Base-by-base conservation (phyloP, 495 filamentous ascomycete genomes). In the Neurospora sp. region DNA sequence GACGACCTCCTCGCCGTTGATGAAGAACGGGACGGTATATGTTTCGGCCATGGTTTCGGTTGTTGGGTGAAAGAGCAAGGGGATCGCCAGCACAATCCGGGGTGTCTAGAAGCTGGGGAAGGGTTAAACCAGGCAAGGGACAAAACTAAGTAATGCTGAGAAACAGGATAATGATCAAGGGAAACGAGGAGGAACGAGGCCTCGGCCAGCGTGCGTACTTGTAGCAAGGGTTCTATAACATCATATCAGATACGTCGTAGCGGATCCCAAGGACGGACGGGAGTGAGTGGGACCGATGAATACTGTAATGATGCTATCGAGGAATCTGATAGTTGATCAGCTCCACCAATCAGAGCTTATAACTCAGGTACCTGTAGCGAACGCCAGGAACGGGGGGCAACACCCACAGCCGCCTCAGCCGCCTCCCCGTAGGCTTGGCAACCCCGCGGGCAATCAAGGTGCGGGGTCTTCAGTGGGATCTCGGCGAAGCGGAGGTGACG, bases 1-100 rank as follows among this genome's bases (percentile, higher is more conserved):
- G 69, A 84, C 83, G 71, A 89, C 81, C 72, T 92, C 90, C 79
- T 91, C 85, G 82, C 91, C 91, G 75, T 91, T 89, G 83, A 95
- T 92, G 72, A 91, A 85, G 76, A 96, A 90, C 46, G 93, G 93
- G 27, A 92, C 82, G 2, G 80, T 81, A 75, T 82, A 82, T 46
- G 66, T 49, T 44, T 75, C 37, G 41, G 72, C 75, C 75, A 77
- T 80, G 73, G 39, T 38, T 71, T 31, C 42, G 72, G 66, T 37
- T 4, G 49, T 60, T 31, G 23, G 12, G 16, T 3, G 23, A 31
- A 62, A 9, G 9, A 23, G 27, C 54, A 35, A 62, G 27, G 27
- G 54, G 23, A 62, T 35, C 12, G 54, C 54, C 54, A 62, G 27
- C 12, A 62, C 54, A 62, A 35, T 62, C 54, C 54, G 54, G 54